Conservation (phyloP, 306 rosid species). For the peach (Prunus persica) region DNA sequence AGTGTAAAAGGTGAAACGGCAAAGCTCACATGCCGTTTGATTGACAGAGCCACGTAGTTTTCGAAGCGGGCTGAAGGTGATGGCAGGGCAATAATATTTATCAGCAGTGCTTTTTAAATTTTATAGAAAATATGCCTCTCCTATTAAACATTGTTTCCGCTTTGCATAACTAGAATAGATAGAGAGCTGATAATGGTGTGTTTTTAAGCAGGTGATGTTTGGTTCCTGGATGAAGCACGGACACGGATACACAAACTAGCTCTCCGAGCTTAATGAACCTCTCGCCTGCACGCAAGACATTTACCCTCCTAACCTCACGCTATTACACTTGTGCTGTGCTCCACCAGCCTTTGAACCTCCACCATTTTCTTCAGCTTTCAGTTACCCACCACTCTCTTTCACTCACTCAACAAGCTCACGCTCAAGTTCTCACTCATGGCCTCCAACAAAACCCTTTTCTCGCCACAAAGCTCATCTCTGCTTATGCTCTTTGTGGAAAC, state of each 20-base stretch:
- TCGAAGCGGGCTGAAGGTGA: too few relatives aligned
- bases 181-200: too few relatives aligned
- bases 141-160: too few relatives aligned
- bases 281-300: constrained; percentile 9
- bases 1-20: too few relatives aligned
- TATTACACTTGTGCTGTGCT: constrained; percentile 37
- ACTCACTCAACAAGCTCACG: constrained; percentile 52
- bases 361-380: constrained; percentile 44
- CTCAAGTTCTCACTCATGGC: constrained; percentile 61
- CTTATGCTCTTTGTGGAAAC: constrained; percentile 46
- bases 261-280: constrained; percentile 22
- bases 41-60: too few relatives aligned
- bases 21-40: too few relatives aligned
- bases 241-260: background rate
- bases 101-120: too few relatives aligned
- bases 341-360: constrained; percentile 29
- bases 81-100: too few relatives aligned
- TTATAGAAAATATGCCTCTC: too few relatives aligned
- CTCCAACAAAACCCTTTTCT: constrained; percentile 54
- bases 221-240: too few relatives aligned
- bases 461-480: constrained; percentile 63
- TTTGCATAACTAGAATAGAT: too few relatives aligned
- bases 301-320: constrained; percentile 33
- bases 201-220: too few relatives aligned
- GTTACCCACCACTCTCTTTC: constrained; percentile 37